A percentile compares a stretch with the other conserved stretches of the same genome.
Evolutionary conservation across 805 yeast genomes (phyloP).

Genomic region (Metschnikowia gelsemii): DNA sequence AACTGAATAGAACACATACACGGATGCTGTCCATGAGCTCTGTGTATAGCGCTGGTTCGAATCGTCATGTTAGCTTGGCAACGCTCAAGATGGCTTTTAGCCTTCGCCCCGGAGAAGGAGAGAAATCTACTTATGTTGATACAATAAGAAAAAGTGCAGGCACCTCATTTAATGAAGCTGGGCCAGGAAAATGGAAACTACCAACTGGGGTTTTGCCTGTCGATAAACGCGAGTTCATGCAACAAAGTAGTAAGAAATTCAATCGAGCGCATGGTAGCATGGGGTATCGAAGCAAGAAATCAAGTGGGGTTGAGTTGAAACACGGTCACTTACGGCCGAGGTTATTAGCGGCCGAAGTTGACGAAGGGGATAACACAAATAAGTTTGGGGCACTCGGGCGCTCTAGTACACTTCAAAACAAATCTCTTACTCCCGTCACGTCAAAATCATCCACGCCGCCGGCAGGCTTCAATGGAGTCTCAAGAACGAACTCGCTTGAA

Average conservation of each 20-base stretch:
- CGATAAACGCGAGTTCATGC: slow-evolving; percentile 29
- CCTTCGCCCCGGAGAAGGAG: slow-evolving; percentile 50
- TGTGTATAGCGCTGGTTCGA: slow-evolving; percentile 32
- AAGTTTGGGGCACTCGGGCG: slow-evolving; percentile 16
- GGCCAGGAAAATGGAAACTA: slow-evolving; percentile 48
- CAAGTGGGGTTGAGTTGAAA: slow-evolving; percentile 54
- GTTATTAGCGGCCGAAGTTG: slow-evolving; percentile 72
- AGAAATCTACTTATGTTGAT: slow-evolving; percentile 49
- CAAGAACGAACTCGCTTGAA: slow-evolving; percentile 31
- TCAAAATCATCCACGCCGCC: slow-evolving; percentile 18
- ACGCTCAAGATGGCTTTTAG: slow-evolving; percentile 35
- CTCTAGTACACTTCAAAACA: slow-evolving; percentile 11
- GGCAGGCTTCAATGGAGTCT: slow-evolving; percentile 14
- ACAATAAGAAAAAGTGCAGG: slow-evolving; percentile 44
- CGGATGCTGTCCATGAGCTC: slow-evolving; percentile 35
- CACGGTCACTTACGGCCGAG: slow-evolving; percentile 65
- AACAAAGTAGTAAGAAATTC: slow-evolving; percentile 22
- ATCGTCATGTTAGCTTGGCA: slow-evolving; percentile 38
- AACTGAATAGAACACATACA: slow-evolving; percentile 8
- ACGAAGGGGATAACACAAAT: slow-evolving; percentile 38
- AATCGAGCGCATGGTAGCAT: slow-evolving; percentile 12
- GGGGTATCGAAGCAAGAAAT: slow-evolving; percentile 25
- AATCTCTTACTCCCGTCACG: slow-evolving; percentile 14
- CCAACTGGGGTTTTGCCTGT: slow-evolving; percentile 57
- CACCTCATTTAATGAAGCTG: slow-evolving; percentile 48